phyloP scores from a whole-genome alignment of 2,329 filamentous ascomycete species.

The Aspergillus tubingensis region DNA sequence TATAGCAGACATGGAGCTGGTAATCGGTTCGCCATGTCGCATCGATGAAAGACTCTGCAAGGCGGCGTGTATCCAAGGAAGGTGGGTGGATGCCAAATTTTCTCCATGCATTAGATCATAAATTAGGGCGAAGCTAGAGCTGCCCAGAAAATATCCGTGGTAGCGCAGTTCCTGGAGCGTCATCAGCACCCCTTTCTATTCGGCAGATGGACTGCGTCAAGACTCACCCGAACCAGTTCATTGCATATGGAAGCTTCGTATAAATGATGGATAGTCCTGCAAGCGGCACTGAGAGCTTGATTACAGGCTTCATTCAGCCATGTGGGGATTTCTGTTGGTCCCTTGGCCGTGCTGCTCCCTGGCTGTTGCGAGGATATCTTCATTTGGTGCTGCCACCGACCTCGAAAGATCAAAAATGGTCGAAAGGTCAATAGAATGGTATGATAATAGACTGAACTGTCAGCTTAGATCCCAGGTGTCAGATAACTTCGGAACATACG shows the following conservation, averaged over 20 bases:
- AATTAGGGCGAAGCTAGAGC: constrained; percentile 45
- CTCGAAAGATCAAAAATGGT: constrained; percentile 49
- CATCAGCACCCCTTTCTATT: not conserved
- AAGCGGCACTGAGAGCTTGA: constrained; percentile 45
- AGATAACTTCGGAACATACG: constrained; percentile 29
- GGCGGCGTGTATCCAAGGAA: constrained; percentile 47
- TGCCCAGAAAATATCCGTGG: constrained; percentile 48
- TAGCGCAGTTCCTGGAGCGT: constrained; percentile 45
- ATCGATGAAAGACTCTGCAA: constrained; percentile 42
- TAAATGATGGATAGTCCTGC: constrained; percentile 45
- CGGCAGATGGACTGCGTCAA: too few species aligned
- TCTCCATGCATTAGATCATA: constrained; percentile 48
- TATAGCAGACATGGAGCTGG: constrained; percentile 33
- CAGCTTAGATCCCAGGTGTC: not conserved
- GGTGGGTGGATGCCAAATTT: constrained; percentile 37
- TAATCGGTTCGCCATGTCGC: constrained; percentile 32
- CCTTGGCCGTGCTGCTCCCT: constrained; percentile 13
- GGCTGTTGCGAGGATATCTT: constrained; percentile 17
- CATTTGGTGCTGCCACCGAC: constrained; percentile 42
- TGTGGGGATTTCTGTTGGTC: constrained; percentile 29
- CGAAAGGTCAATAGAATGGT: constrained; percentile 47
- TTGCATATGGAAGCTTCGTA: constrained; percentile 45
- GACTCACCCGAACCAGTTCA: constrained; percentile 42
- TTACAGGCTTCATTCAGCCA: constrained; percentile 51
- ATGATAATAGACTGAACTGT: constrained; percentile 46